These are phyloP conservation scores for Aspergillus sp. DNA, from an alignment of 2,329 filamentous ascomycete species.

Conservation along the genomic window DNA sequence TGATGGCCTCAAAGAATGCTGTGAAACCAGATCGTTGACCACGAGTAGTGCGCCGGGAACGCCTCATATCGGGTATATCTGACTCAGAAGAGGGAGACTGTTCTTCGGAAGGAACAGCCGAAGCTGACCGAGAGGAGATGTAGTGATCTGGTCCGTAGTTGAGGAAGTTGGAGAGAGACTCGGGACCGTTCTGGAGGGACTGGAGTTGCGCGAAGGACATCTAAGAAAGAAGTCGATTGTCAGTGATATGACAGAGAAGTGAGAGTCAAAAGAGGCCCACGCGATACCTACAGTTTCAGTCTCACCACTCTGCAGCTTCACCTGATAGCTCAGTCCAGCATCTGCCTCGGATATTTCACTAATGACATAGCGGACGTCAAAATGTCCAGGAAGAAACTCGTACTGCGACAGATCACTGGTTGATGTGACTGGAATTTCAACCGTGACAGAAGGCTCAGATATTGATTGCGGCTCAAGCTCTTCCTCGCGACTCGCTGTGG, in stretches of 20 bases:
- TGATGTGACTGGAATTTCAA: conserved; percentile 35
- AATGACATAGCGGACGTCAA: conserved; percentile 34
- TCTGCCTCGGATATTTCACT: conserved; percentile 25
- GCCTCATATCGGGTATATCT: conserved; percentile 3
- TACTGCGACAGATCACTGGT: conserved; percentile 36
- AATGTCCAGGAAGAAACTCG: conserved; percentile 43
- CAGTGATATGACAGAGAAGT: neutral
- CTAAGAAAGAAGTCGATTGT: conserved; percentile 21
- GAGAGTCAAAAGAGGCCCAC: neutral
- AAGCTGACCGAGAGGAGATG: conserved; percentile 4
- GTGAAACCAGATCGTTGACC: conserved; percentile 20
- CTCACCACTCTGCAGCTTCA: conserved; percentile 41
- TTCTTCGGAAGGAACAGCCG: conserved; percentile 14
- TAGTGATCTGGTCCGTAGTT: conserved; percentile 12
- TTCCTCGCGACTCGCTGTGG: neutral
- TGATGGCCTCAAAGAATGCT: conserved; percentile 20
- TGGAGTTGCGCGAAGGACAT: conserved; percentile 30
- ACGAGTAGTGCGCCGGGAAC: conserved; percentile 14
- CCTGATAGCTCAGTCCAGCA: conserved; percentile 30
- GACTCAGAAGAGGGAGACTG: conserved; percentile 10
- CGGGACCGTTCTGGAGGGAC: conserved; percentile 30
- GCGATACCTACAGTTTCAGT: conserved; percentile 33
- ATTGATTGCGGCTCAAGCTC: neutral
- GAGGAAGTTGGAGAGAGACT: conserved; percentile 28
- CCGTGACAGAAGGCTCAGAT: neutral